Base-by-base conservation (phyloP, 768 basidiomycete genomes). In the Pulveroboletus sp. region DNA sequence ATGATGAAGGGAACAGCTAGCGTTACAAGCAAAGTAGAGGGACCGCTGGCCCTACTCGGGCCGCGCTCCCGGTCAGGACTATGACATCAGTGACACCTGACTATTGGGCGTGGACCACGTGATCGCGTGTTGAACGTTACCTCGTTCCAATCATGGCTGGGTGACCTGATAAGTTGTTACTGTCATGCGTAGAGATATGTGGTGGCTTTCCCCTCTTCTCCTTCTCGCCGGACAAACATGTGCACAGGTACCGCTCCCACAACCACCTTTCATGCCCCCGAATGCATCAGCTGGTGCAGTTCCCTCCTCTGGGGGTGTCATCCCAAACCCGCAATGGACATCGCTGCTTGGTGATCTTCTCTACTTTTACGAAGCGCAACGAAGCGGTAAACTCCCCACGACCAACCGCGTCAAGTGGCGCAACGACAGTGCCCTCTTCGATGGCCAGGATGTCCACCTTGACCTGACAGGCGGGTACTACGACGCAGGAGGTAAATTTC, bases 301-400 rank as follows among this genome's bases (percentile, higher is more conserved):
- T 36, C 56, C 73, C 16, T 76, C 81, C n/a, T 24, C 65, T 10
- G 55, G 69, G 13, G 66, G 69, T 9, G 11, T 19, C 26, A 56
- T 63, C 52, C 82, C 87, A 35, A 93, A 93, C 63, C 59, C 78
- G 3, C 89, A 93, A 63, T 95, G 93, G 91, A 77, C 83, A 6
- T 85, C 75, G 42, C 67, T 95, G 3, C 77, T 95, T 0, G 93
- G 93, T 4, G 82, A 86, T 64, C 67, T 86, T 23, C 64, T 95
- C 23, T 95, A 83, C 62, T 95, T 95, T 67, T 96, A 93, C 62
- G 93, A 96, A 54, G 92, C 85, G 2, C 93, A 96, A 61, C 76
- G 93, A 17, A 89, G 87, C 46, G 93, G 93, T 14, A 74, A 74
- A 36, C 76, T 95, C 14, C 78, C 85, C 1, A 59, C 69, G 12